Base-by-base conservation (phyloP, 345 rosid species). In the Aurinia saxatilis region DNA sequence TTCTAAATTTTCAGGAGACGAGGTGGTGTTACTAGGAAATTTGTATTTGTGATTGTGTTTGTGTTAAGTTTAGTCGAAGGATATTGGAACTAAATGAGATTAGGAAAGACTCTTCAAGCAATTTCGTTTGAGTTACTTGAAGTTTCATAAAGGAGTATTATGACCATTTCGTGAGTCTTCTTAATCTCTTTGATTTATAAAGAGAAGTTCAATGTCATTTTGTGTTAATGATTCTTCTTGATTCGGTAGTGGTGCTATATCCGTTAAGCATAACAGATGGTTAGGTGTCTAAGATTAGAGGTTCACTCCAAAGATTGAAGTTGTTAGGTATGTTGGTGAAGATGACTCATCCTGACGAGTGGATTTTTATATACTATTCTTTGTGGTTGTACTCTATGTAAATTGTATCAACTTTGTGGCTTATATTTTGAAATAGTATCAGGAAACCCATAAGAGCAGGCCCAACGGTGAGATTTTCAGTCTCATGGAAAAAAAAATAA, bases 61-160 rank as follows among this genome's bases (percentile, higher is more conserved):
- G 40, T 71, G 33, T 34, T n/a, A n/a, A n/a, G 27, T 38, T 46
- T 36, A 38, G 35, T 59, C 34, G 10, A 46, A 60, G 54, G 6
- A 35, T 63, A 41, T 63, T 50, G 23, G 54, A 37, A 8, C 4
- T 84, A 91, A 96, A 91, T 91, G 98, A 93, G 98, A 47, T 58
- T 91, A 52, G 98, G 96, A 46, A 87, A 91, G 77, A 85, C 97
- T 65, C 79, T 90, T 53, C 98, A 87, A 71, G 98, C 98, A 19
- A 77, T 85, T 56, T 77, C 90, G 33, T 75, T 90, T 90, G 73
- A 81, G 91, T 78, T 90, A 87, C 66, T 72, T 90, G 84, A 90
- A 85, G 69, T 72, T 76, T 71, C 69, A 68, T 41, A 78, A 55
- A 64, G 50, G 61, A 58, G 74, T 77, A 45, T 55, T 60, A 9